phyloP scores from a whole-genome alignment of 768 basidiomycete genomes.

The Termitomyces bulborhizus region DNA sequence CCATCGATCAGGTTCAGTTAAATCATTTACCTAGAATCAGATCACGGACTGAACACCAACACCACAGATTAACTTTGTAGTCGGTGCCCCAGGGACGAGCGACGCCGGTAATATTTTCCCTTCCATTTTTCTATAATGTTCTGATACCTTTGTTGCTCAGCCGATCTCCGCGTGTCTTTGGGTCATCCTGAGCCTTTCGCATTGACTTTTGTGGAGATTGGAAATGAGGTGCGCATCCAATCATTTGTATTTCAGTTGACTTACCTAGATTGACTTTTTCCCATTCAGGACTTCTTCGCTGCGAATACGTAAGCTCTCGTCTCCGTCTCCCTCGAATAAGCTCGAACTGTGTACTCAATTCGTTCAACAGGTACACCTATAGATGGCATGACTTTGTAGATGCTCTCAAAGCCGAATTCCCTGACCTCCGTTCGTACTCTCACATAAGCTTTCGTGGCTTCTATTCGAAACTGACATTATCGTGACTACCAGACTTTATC shows the following conservation, averaged over 20 bases:
- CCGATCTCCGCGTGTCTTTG: conserved; percentile 47
- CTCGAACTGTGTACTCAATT: background rate
- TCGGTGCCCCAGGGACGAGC: conserved; percentile 38
- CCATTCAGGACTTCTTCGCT: conserved; percentile 17
- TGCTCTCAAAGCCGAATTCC: conserved; percentile 36
- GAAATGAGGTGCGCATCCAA: conserved; percentile 41
- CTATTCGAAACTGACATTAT: background rate
- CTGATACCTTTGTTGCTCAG: conserved; percentile 19
- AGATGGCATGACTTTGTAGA: conserved; percentile 40
- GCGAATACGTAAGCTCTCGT: conserved; percentile 13
- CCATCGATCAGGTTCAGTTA: conserved; percentile 36
- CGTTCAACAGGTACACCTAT: conserved; percentile 33
- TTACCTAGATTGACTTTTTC: background rate
- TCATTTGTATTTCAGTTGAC: background rate
- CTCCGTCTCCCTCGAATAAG: no score
- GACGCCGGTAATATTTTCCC: conserved; percentile 21
- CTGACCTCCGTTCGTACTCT: conserved; percentile 33
- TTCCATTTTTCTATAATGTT: background rate
- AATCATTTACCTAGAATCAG: background rate
- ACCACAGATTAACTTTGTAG: conserved; percentile 48
- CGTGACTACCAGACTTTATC: conserved; percentile 36
- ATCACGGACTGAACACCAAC: background rate
- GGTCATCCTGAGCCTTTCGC: conserved; percentile 50
- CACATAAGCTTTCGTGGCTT: background rate
- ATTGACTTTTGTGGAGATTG: conserved; percentile 47